A percentile compares a stretch with the other conserved stretches of the same genome.
phyloP scores from a whole-genome alignment of 179 eudicot species.

The Drosera spatulata region DNA sequence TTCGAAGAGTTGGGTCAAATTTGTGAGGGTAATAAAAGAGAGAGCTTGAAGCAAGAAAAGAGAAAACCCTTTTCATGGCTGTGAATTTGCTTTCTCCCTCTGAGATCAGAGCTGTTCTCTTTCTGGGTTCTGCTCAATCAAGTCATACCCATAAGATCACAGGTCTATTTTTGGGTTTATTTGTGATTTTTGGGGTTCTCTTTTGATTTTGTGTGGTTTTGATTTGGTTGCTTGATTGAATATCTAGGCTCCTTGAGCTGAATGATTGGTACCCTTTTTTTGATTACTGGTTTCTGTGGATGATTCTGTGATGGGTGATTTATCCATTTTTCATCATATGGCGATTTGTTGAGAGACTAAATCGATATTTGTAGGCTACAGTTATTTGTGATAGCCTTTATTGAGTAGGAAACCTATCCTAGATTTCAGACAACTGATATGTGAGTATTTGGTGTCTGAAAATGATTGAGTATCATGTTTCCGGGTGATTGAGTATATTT shows the following conservation, averaged over 20 bases:
- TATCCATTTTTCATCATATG: too few relatives aligned
- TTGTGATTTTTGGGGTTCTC: not conserved
- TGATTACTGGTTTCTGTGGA: not conserved
- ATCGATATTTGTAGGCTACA: too few relatives aligned
- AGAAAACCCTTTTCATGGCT: conserved; percentile 31
- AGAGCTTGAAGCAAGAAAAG: too few relatives aligned
- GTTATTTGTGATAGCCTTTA: too few relatives aligned
- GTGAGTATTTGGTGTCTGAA: too few relatives aligned
- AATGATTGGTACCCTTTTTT: not conserved
- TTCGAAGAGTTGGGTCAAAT: too few relatives aligned
- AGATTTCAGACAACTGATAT: too few relatives aligned
- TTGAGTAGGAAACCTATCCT: too few relatives aligned
- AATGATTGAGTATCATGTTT: too few relatives aligned
- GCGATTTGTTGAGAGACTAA: too few relatives aligned
- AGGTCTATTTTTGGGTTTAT: conserved; percentile 31
- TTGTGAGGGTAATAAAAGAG: too few relatives aligned
- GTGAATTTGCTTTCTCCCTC: conserved; percentile 47
- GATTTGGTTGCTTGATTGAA: not conserved
- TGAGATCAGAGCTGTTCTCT: conserved; percentile 54
- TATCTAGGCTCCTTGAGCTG: not conserved
- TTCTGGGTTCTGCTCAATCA: conserved; percentile 47
- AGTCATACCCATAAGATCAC: conserved; percentile 33
- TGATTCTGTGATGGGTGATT: not conserved
- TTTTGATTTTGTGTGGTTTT: not conserved
- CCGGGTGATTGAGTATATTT: too few relatives aligned